These are phyloP conservation scores for Phyllosticta citribraziliensis DNA, from an alignment of 2,329 filamentous ascomycete genomes.

Conservation along the genomic window DNA sequence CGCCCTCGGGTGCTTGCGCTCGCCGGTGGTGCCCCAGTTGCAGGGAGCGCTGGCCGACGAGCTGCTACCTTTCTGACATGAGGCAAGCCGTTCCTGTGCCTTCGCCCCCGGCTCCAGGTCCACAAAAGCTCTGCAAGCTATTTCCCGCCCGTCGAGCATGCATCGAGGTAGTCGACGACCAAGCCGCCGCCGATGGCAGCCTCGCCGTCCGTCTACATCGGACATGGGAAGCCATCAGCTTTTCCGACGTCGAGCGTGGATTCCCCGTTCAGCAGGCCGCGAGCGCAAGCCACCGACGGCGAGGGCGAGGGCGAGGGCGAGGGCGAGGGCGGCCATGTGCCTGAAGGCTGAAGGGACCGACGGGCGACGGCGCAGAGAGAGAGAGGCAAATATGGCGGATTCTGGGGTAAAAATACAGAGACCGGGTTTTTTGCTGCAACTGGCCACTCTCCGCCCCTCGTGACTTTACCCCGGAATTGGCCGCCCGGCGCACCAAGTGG, in stretches of 20 bases:
- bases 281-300: conserved; percentile 1
- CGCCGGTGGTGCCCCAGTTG: background rate
- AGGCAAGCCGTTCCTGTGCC: background rate
- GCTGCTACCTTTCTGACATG: background rate
- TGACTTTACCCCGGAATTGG: background rate
- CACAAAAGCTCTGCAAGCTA: background rate
- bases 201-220: background rate
- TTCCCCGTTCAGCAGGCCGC: conserved; percentile 8
- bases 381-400: background rate
- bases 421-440: background rate
- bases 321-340: background rate
- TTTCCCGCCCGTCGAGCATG: background rate
- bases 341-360: background rate
- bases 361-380: background rate
- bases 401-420: background rate
- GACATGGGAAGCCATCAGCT: background rate
- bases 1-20: background rate
- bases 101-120: background rate
- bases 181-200: conserved; percentile 4
- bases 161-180: background rate
- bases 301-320: background rate
- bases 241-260: conserved; percentile 3
- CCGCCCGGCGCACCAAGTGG: background rate
- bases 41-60: background rate
- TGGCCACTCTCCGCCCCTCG: background rate